Evolutionary conservation across 306 rosid species (phyloP).

Genomic region (Medicago arabica): DNA sequence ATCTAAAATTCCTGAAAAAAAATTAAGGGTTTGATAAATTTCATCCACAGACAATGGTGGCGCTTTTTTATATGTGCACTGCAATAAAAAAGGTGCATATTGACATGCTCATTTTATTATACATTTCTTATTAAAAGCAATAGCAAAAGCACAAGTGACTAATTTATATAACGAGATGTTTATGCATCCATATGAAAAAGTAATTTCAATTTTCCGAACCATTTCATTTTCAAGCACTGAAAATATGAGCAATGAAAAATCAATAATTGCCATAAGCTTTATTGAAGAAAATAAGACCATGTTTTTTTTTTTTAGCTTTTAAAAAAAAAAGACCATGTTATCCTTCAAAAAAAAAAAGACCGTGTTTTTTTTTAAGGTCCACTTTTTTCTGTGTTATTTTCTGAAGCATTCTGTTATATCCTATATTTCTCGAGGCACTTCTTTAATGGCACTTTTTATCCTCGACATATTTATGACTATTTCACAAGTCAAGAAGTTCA

Average conservation of each 20-base stretch:
- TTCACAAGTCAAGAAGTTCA: background rate
- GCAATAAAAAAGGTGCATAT: background rate
- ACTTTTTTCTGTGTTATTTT: constrained; percentile 3
- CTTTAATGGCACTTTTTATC: background rate
- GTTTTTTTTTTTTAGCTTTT: background rate
- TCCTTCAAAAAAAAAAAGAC: background rate
- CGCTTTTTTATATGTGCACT: background rate
- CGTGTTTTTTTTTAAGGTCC: background rate
- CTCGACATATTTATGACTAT: too few species aligned
- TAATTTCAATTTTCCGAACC: background rate
- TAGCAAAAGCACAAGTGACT: background rate
- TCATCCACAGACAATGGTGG: background rate
- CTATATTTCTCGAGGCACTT: background rate
- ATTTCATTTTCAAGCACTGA: constrained; percentile 21
- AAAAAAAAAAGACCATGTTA: too few species aligned
- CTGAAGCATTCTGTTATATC: background rate
- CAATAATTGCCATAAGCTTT: background rate
- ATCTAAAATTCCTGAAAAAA: background rate
- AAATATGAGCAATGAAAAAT: constrained; percentile 10
- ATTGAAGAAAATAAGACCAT: constrained; percentile 6
- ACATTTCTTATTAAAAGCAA: background rate
- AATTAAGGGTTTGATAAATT: background rate
- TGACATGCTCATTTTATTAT: background rate
- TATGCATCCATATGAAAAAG: background rate
- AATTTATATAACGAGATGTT: background rate